Base-by-base conservation (phyloP, 2,329 filamentous ascomycete genomes). In the Pseudogymnoascus sp. region DNA sequence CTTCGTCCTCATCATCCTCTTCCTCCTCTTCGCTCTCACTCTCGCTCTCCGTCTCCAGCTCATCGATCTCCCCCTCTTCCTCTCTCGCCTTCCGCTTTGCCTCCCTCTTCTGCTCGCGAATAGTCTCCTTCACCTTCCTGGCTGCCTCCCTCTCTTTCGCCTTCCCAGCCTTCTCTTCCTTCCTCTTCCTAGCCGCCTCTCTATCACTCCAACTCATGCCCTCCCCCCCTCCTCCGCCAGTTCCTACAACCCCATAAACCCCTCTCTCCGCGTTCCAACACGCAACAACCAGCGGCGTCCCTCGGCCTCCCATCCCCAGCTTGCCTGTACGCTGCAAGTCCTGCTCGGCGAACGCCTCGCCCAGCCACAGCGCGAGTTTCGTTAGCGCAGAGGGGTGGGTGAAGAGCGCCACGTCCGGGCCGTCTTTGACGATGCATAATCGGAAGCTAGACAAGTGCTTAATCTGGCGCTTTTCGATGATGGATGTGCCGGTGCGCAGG, bases 351-450 rank as follows among this genome's bases (percentile, higher is more conserved):
- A 97, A 87, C 0, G 95, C 95, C 76, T 97, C 93, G 53, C 89
- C 91, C 43, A 99, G 85, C 95, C 95, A 99, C 2, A 96, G 81
- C 0, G 93, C 93, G 12, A 99, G 83, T 75, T 97, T 97, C 1
- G 93, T 96, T 23, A 99, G 79, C 1, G 95, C 95, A 5, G 93
- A 91, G 0, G 95, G 93, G 71, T 97, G 93, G 0, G 88, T 92
- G 76, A 99, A 99, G 9, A 97, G 82, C n/a, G 84, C 78, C 0
- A 96, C 89, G 69, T 97, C 95, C 0, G 93, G 91, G 0, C 93
- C 92, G 71, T 97, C 95, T 73, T 96, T 96, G 69, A 99, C 92
- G 3, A 97, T 89, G 36, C 90, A 96, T 82, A 99, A 92, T 60
- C 95, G 90, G 75, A 97, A 99, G 0, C 93, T 90, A 59, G 91